Evolutionary conservation across 768 basidiomycete species (phyloP).

Genomic region (Termitomyces sp.): DNA sequence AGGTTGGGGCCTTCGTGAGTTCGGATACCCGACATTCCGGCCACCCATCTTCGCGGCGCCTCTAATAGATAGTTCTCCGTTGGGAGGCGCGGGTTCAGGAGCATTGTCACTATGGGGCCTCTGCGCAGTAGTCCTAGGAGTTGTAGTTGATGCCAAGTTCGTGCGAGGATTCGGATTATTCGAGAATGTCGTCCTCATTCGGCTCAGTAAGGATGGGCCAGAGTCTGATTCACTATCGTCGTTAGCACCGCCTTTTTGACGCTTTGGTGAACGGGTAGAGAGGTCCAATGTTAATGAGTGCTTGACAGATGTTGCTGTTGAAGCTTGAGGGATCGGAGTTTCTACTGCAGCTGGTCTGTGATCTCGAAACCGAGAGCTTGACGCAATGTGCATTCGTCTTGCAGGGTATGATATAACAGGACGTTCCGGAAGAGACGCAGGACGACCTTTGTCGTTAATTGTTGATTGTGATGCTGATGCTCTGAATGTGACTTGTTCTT

Average conservation of each 20-base stretch:
- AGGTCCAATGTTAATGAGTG: conserved; percentile 21
- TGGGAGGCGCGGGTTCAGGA: conserved; percentile 17
- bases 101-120: background rate
- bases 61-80: conserved; percentile 49
- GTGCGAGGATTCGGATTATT: background rate
- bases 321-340: background rate
- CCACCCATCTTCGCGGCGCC: conserved; percentile 37
- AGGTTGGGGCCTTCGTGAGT: background rate
- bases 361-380: conserved; percentile 5
- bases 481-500: conserved; percentile 5
- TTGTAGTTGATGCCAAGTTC: background rate
- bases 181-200: conserved; percentile 24
- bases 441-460: conserved; percentile 1
- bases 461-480: background rate
- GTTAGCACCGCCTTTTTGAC: conserved; percentile 21
- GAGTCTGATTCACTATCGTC: conserved; percentile 10
- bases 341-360: background rate
- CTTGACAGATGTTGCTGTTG: conserved; percentile 8
- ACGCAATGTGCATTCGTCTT: conserved; percentile 12
- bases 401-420: conserved; percentile 6
- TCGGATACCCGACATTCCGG: conserved; percentile 3
- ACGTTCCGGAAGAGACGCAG: conserved; percentile 5
- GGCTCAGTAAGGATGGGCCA: conserved; percentile 41
- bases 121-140: conserved; percentile 2
- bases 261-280: conserved; percentile 30